Conservation (phyloP, 805 yeast species). For the Metschnikowia gruessii region DNA sequence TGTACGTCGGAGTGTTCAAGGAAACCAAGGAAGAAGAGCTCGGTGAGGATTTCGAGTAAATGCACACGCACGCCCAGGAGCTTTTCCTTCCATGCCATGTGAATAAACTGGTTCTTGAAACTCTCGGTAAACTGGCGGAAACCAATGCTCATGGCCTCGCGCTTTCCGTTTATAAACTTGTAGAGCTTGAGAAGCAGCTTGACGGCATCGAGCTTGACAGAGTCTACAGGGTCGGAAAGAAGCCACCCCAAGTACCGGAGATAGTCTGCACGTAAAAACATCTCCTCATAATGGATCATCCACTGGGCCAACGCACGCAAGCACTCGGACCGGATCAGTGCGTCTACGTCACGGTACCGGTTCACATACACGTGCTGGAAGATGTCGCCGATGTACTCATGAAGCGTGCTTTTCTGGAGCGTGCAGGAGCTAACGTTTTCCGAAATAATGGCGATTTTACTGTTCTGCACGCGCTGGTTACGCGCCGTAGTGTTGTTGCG, state of each 20-base stretch:
- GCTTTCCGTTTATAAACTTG: slow-evolving; percentile 23
- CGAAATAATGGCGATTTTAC: slow-evolving; percentile 47
- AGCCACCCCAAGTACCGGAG: slow-evolving; percentile 83
- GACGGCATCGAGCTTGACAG: slow-evolving; percentile 64
- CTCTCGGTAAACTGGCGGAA: slow-evolving; percentile 77
- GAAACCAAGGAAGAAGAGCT: slow-evolving; percentile 58
- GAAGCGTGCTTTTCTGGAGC: slow-evolving; percentile 50
- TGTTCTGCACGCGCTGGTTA: slow-evolving; percentile 31
- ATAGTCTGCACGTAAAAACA: slow-evolving; percentile 65
- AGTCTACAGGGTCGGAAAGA: slow-evolving; percentile 62
- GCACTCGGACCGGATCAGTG: slow-evolving; percentile 67
- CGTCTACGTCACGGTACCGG: slow-evolving; percentile 78
- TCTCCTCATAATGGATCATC: slow-evolving; percentile 69
- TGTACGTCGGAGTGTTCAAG: slow-evolving; percentile 53
- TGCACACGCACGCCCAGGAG: slow-evolving; percentile 53
- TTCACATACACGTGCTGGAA: slow-evolving; percentile 66
- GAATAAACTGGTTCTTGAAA: slow-evolving; percentile 61
- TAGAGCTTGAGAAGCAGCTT: slow-evolving; percentile 52
- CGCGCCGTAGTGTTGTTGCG: slow-evolving; percentile 28
- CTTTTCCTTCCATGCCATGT: slow-evolving; percentile 46
- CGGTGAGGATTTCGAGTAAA: slow-evolving; percentile 51
- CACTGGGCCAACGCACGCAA: slow-evolving; percentile 61
- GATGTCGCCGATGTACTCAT: slow-evolving; percentile 60
- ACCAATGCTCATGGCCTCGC: slow-evolving; percentile 47
- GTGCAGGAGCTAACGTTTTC: slow-evolving; percentile 35